These are phyloP conservation scores for Pseudonitzschia delicatissima DNA, from an alignment of 108 stramenopile genomes.

Conservation along the genomic window DNA sequence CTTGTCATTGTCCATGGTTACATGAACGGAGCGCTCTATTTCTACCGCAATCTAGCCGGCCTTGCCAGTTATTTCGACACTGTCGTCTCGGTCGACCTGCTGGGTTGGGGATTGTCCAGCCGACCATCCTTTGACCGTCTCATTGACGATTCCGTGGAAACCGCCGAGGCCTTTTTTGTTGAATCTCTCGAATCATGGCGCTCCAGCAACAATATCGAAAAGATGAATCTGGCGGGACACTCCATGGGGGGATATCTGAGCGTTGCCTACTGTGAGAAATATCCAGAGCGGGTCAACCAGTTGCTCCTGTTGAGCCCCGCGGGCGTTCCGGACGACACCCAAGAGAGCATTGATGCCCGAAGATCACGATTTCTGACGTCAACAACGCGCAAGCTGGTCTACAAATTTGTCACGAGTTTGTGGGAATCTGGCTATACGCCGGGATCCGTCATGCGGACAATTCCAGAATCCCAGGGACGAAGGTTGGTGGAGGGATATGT, in stretches of 20 bases:
- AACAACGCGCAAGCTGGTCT: slow-evolving; percentile 29
- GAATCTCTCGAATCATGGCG: slow-evolving; percentile 85
- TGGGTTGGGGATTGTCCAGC: slow-evolving; percentile 88
- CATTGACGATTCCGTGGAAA: slow-evolving; percentile 13
- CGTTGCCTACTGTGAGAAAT: slow-evolving; percentile 85
- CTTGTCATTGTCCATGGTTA: slow-evolving; percentile 91
- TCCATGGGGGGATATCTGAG: slow-evolving; percentile 87
- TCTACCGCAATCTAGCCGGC: slow-evolving; percentile 79
- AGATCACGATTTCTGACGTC: slow-evolving; percentile 25
- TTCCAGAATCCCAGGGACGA: slow-evolving; percentile 32
- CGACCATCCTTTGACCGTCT: slow-evolving; percentile 54
- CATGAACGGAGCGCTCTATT: slow-evolving; percentile 77
- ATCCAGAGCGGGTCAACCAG: slow-evolving; percentile 84
- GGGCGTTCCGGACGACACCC: slow-evolving; percentile 71
- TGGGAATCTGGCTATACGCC: slow-evolving; percentile 45
- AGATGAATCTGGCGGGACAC: slow-evolving; percentile 70
- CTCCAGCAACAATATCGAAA: slow-evolving; percentile 14
- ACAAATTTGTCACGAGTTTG: slow-evolving; percentile 23
- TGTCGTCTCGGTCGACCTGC: slow-evolving; percentile 78
- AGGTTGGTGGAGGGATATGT: slow-evolving; percentile 51
- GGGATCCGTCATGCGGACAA: slow-evolving; percentile 51
- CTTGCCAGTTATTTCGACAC: slow-evolving; percentile 48
- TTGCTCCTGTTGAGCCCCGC: slow-evolving; percentile 77
- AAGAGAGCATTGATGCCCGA: slow-evolving; percentile 17
- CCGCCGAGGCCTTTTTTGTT: slow-evolving; percentile 80